Percentiles rank a stretch among this genome's conserved stretches.
These are phyloP conservation scores for Apostasia shenzhenica DNA, from an alignment of 106 monocot genomes.

Conservation along the genomic window DNA sequence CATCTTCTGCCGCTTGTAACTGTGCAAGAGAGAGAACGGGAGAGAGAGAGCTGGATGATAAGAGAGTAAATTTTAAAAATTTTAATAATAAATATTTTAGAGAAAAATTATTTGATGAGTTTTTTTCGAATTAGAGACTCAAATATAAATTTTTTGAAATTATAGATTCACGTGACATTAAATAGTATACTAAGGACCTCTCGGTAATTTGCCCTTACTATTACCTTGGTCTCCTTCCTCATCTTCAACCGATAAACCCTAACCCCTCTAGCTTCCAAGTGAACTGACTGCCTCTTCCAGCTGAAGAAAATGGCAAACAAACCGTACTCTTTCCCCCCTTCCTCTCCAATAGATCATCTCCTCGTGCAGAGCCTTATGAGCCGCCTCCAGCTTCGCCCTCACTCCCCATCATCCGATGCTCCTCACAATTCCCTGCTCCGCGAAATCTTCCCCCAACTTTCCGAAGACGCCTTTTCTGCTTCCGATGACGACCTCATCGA, in stretches of 20 bases:
- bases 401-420: slow-evolving; percentile 67
- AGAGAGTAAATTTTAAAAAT: too few species aligned
- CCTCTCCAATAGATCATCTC: slow-evolving; percentile 55
- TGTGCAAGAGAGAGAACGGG: too few species aligned
- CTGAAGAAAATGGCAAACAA: slow-evolving; percentile 3
- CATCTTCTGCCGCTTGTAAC: too few species aligned
- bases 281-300: background rate
- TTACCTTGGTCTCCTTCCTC: too few species aligned
- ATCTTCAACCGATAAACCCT: background rate
- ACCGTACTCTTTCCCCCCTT: slow-evolving; percentile 10
- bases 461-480: slow-evolving; percentile 17
- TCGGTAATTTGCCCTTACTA: too few species aligned
- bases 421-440: slow-evolving; percentile 51
- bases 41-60: too few species aligned
- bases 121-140: too few species aligned
- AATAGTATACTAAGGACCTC: too few species aligned
- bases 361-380: slow-evolving; percentile 68
- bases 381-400: slow-evolving; percentile 70
- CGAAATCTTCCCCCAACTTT: slow-evolving; percentile 60
- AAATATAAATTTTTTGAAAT: too few species aligned
- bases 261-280: background rate
- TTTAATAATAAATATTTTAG: too few species aligned
- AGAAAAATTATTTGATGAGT: too few species aligned
- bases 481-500: slow-evolving; percentile 19
- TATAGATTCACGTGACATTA: too few species aligned